Evolutionary conservation across 345 rosid species (phyloP).

Genomic region (Eutrema yunnanense): DNA sequence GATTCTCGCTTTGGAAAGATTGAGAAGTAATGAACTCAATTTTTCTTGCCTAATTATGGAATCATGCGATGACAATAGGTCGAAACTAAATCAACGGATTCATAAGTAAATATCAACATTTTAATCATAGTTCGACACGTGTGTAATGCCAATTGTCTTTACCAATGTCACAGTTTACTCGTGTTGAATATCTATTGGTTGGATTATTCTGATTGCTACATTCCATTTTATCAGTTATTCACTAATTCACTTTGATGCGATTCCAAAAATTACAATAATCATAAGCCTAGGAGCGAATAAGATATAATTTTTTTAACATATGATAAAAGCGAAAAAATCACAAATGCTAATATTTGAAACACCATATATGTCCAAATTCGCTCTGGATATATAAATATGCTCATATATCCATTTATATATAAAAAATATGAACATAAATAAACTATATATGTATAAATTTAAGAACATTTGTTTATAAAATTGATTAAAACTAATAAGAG

Average conservation of each 20-base stretch:
- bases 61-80: slow-evolving; percentile 9
- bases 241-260: background rate
- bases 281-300: background rate
- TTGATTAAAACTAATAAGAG: too few relatives aligned
- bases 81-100: slow-evolving; percentile 5
- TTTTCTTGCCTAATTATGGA: background rate
- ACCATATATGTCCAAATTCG: too few relatives aligned
- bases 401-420: too few relatives aligned
- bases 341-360: background rate
- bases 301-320: too few relatives aligned
- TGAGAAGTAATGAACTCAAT: slow-evolving; percentile 5
- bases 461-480: too few relatives aligned
- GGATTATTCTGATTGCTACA: background rate
- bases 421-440: too few relatives aligned
- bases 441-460: too few relatives aligned
- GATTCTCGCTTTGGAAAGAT: slow-evolving; percentile 12
- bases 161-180: background rate
- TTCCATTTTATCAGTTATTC: background rate
- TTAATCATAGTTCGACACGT: slow-evolving; percentile 2
- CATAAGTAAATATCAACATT: background rate
- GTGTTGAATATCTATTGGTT: background rate
- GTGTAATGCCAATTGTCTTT: background rate
- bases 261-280: background rate
- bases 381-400: too few relatives aligned
- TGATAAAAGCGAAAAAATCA: too few relatives aligned